Percentiles rank a stretch among this genome's conserved stretches.
These are phyloP conservation scores for Eucalyptus guilfoylei DNA, from an alignment of 345 rosid species.

Conservation along the genomic window DNA sequence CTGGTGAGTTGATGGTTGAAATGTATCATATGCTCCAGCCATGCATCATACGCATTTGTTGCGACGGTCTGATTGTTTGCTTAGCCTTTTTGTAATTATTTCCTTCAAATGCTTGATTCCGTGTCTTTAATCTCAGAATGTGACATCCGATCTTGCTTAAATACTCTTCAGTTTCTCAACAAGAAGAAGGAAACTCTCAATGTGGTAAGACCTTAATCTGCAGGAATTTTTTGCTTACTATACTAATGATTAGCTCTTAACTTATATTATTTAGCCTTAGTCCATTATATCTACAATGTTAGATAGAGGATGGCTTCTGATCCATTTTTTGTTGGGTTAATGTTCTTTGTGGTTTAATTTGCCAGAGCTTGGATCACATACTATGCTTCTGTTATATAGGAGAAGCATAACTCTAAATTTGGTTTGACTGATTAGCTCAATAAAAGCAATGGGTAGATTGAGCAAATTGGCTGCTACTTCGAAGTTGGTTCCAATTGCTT, in stretches of 20 bases:
- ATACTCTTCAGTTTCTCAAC: slow-evolving; percentile 95
- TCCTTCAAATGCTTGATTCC: neutral
- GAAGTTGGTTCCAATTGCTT: neutral
- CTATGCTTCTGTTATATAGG: neutral
- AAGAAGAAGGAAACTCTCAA: slow-evolving; percentile 75
- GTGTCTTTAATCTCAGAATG: slow-evolving; percentile 44
- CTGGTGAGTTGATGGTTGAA: slow-evolving; percentile 36
- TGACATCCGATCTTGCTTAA: slow-evolving; percentile 89
- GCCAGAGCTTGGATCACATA: neutral
- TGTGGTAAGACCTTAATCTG: slow-evolving; percentile 34
- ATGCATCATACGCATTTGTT: neutral
- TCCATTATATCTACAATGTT: neutral
- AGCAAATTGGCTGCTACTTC: neutral
- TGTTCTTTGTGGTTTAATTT: neutral
- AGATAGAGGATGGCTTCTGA: neutral
- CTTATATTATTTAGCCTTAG: neutral
- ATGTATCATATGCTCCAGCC: neutral
- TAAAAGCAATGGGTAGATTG: neutral
- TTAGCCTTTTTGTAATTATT: neutral
- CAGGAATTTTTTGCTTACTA: neutral
- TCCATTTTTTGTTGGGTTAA: neutral
- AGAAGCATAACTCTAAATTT: neutral
- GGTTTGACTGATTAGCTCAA: neutral
- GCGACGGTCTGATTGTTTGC: neutral
- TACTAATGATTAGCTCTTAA: neutral